These are phyloP conservation scores for Penicillium palitans DNA, from an alignment of 2,329 filamentous ascomycete genomes.

Conservation along the genomic window DNA sequence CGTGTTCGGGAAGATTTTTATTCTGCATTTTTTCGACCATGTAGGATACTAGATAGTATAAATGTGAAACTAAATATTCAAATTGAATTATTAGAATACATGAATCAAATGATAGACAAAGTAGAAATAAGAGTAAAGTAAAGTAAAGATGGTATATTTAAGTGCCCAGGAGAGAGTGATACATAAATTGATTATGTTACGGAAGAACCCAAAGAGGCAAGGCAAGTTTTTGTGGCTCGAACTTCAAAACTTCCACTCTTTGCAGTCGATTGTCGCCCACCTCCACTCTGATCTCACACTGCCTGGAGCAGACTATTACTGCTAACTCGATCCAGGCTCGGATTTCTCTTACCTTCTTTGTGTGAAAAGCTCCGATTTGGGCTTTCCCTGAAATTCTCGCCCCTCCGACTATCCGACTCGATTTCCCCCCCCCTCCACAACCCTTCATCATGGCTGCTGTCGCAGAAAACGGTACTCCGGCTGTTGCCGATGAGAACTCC, in stretches of 20 bases:
- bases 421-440: slow-evolving; percentile 11
- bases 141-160: background rate
- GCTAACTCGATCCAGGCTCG: slow-evolving; percentile 5
- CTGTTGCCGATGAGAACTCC: slow-evolving; percentile 55
- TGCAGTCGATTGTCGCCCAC: slow-evolving; percentile 21
- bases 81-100: background rate
- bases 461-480: slow-evolving; percentile 37
- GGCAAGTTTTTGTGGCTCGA: slow-evolving; percentile 27
- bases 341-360: slow-evolving; percentile 9
- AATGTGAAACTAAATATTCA: background rate
- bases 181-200: slow-evolving; percentile 17
- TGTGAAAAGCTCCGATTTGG: slow-evolving; percentile 21
- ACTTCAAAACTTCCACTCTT: slow-evolving; percentile 36
- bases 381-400: slow-evolving; percentile 29
- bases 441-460: slow-evolving; percentile 39
- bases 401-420: slow-evolving; percentile 16
- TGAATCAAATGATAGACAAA: background rate
- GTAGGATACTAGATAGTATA: background rate
- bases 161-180: background rate
- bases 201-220: slow-evolving; percentile 28
- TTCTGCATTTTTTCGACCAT: background rate
- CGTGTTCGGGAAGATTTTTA: background rate
- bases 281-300: slow-evolving; percentile 30
- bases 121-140: background rate
- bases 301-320: slow-evolving; percentile 41